Evolutionary conservation across 192 early-diverging fungal species (phyloP).

Genomic region (Coemansia sp.): DNA sequence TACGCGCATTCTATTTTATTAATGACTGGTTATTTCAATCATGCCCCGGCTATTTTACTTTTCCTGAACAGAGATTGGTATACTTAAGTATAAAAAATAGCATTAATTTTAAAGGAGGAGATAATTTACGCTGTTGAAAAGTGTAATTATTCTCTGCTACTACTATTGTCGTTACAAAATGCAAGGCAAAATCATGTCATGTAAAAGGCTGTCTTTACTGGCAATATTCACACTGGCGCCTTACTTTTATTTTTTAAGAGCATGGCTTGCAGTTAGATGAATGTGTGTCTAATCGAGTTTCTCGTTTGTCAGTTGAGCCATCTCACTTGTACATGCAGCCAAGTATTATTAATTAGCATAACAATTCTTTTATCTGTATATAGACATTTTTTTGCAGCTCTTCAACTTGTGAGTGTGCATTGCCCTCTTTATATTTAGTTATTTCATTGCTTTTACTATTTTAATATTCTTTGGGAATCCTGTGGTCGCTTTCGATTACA

Average conservation of each 20-base stretch:
- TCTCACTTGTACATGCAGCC: neutral
- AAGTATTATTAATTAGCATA: neutral
- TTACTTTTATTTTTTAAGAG: neutral
- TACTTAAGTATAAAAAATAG: neutral
- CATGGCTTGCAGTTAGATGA: neutral
- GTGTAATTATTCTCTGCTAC: neutral
- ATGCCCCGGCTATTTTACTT: neutral
- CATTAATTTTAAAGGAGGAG: neutral
- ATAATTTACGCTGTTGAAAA: neutral
- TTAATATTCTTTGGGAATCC: neutral
- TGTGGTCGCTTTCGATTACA: neutral
- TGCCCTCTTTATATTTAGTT: neutral
- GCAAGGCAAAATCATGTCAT: neutral
- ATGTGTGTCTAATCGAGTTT: neutral
- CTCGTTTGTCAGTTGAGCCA: neutral
- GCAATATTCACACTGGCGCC: neutral
- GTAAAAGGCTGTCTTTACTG: no score
- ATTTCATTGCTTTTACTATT: neutral
- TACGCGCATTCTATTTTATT: constrained; percentile 6
- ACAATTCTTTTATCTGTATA: neutral
- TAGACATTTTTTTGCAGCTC: neutral
- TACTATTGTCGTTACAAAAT: neutral
- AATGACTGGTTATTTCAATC: neutral
- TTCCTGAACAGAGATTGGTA: neutral
- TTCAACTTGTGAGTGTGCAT: neutral